These are phyloP conservation scores for Candolleomyces aberdarensis DNA, from an alignment of 768 basidiomycete species.

Conservation along the genomic window DNA sequence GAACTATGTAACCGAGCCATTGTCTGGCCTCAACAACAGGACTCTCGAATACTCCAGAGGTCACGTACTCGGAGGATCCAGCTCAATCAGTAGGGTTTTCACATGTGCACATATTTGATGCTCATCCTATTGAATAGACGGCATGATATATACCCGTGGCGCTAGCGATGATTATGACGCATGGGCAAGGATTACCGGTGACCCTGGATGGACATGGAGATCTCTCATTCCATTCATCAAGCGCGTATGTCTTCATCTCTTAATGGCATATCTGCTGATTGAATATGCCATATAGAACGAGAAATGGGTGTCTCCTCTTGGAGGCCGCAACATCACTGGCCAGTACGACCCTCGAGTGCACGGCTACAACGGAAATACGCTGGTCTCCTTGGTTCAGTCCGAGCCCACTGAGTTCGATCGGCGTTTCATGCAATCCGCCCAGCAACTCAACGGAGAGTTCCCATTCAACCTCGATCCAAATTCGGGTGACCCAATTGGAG, in stretches of 20 bases:
- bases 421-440: constrained; percentile 26
- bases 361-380: constrained; percentile 26
- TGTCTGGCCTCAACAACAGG: constrained; percentile 18
- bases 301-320: constrained; percentile 28
- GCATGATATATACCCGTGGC: constrained; percentile 31
- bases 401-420: constrained; percentile 23
- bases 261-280: background rate
- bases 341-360: constrained; percentile 34
- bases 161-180: constrained; percentile 25
- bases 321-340: constrained; percentile 32
- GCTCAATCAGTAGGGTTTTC: constrained; percentile 20
- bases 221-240: constrained; percentile 25
- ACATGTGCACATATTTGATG: background rate
- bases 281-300: constrained; percentile 28
- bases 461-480: constrained; percentile 27
- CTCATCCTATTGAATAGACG: constrained; percentile 15
- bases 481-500: constrained; percentile 25
- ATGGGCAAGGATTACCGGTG: constrained; percentile 23
- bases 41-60: constrained; percentile 23
- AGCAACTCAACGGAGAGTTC: constrained; percentile 23
- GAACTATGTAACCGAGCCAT: constrained; percentile 27
- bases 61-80: constrained; percentile 24
- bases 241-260: constrained; percentile 17
- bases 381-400: constrained; percentile 30
- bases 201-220: constrained; percentile 33